Base-by-base conservation (phyloP, 2,329 filamentous ascomycete genomes). In the Myriosclerotinia scirpicola region DNA sequence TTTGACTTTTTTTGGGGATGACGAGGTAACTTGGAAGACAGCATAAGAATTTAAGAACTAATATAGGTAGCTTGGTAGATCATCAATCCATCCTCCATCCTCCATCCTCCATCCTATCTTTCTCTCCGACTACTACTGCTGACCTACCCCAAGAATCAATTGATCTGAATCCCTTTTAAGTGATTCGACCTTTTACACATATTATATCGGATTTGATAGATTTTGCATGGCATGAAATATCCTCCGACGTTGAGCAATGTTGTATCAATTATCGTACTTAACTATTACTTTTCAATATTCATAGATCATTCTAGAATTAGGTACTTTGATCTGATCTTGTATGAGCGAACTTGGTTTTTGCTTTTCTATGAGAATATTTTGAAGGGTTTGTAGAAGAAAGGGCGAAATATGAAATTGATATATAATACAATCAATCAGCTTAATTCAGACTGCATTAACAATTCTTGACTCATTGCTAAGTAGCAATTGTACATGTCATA, bases 1-100 rank as follows among this genome's bases (percentile, higher is more conserved):
- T 48, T 59, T 59, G 38, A 8, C 7, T 40, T 40, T 40, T 40
- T 8, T 12, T 1, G 38, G 38, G 7, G 30, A 60, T 60, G 56
- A 60, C n/a, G 44, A 60, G 26, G 44, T n/a, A n/a, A n/a, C n/a
- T n/a, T n/a, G 54, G 54, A 26, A 17, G 38, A 54, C 17, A 58
- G 14, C 40, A 42, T 40, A 8, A 40, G 38, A 8, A 40, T 5
- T 40, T 9, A 30, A 50, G 20, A 52, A 20, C 26, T 52, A 52
- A 9, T 26, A 52, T 11, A 12, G 17, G 7, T 54, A 26, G 26
- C 26, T 26, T 26, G 26, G 26, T 26, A 26, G 26, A 26, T 26
- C 26, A 54, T 54, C 30, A 54, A 54, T 36, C 34, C 34, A 54
- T 54, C 52, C 52, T 54, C 26, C 26, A 26, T 26, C 26, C 26